A percentile compares a stretch with the other conserved stretches of the same genome.
phyloP scores from a whole-genome alignment of 192 early-diverging fungal species.

The Phlyctochytrium arcticum region DNA sequence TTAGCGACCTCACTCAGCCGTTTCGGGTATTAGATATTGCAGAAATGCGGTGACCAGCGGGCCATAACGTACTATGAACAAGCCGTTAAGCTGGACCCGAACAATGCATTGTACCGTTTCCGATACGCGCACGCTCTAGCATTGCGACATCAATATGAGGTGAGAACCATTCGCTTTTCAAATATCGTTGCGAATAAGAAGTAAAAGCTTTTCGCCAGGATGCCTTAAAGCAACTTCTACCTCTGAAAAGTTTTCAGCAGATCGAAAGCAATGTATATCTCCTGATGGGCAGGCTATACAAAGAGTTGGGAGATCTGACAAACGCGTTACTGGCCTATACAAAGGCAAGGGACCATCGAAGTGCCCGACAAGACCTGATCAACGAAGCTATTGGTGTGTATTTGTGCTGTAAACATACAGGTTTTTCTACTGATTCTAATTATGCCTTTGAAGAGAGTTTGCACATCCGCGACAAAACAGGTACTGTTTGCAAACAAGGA shows the following conservation, averaged over 20 bases:
- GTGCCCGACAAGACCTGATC: slow-evolving; percentile 7
- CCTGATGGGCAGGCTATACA: slow-evolving; percentile 56
- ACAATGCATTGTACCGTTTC: slow-evolving; percentile 58
- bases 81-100: slow-evolving; percentile 49
- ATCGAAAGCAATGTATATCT: slow-evolving; percentile 63
- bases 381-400: slow-evolving; percentile 6
- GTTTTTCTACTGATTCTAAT: background rate
- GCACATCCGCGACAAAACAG: background rate
- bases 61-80: slow-evolving; percentile 64
- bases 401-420: background rate
- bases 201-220: slow-evolving; percentile 26
- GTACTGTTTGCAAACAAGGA: background rate
- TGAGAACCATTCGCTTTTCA: background rate
- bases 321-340: slow-evolving; percentile 59
- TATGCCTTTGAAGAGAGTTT: background rate
- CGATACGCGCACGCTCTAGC: slow-evolving; percentile 64
- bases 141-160: slow-evolving; percentile 48
- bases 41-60: slow-evolving; percentile 1
- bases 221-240: slow-evolving; percentile 60
- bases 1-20: background rate
- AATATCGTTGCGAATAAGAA: background rate
- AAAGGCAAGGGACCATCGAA: slow-evolving; percentile 52
- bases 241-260: slow-evolving; percentile 51
- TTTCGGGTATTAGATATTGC: slow-evolving; percentile 16
- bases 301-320: slow-evolving; percentile 42